phyloP scores from a whole-genome alignment of 225 moss, liverwort and hornwort species.

The Lunularia cruciata region DNA sequence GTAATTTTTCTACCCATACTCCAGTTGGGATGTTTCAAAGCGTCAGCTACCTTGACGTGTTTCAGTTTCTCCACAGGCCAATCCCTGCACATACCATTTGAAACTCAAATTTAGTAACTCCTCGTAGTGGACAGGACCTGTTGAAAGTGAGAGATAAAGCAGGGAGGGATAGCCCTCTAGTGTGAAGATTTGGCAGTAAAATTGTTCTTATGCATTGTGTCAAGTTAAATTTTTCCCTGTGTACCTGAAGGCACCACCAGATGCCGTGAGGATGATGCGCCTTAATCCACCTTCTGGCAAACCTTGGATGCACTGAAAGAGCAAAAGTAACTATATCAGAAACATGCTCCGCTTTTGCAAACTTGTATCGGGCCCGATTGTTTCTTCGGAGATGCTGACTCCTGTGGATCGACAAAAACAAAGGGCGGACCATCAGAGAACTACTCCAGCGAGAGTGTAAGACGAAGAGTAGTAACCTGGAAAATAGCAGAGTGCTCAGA shows the following conservation, averaged over 20 bases:
- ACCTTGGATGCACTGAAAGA: constrained; percentile 92
- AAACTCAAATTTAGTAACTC: no score
- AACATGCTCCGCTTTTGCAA: background rate
- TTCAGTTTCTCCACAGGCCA: constrained; percentile 95
- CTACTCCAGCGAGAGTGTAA: background rate
- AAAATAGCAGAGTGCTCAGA: constrained; percentile 99
- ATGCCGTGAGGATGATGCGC: constrained; percentile 89
- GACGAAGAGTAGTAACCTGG: constrained; percentile 46
- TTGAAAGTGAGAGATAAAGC: no score
- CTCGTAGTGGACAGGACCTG: no score
- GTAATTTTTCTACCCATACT: constrained; percentile 97
- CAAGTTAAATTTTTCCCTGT: background rate
- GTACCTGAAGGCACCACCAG: constrained; percentile 98
- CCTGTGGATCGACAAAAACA: background rate
- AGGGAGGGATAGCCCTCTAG: no score
- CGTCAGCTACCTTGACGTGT: constrained; percentile 92
- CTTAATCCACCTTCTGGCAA: constrained; percentile 88
- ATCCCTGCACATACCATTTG: constrained; percentile 54
- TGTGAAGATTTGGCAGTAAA: no score
- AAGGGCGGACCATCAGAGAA: constrained; percentile 1
- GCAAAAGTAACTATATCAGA: background rate
- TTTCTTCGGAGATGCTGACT: no score
- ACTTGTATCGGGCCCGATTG: background rate
- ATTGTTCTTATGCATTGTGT: no score
- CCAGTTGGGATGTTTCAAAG: constrained; percentile 99